Evolutionary conservation across 176 grass and related monocot genomes (phyloP), one percentile per base, ranked within the genome.

Genomic region (Cenchrus americanus): DNA sequence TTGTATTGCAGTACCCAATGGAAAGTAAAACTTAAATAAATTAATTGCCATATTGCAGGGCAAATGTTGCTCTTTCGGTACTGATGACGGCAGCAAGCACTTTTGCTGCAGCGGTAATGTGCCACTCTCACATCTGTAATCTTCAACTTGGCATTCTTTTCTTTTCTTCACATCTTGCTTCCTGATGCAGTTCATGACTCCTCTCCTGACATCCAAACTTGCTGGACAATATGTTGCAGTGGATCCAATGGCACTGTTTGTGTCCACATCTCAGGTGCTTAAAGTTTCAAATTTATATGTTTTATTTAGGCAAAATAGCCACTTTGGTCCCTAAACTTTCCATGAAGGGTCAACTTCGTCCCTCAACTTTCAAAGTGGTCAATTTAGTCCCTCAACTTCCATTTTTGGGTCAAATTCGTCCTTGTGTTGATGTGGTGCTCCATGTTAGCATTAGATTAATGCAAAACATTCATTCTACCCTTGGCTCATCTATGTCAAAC

Each of bases 71-170:
- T 63, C 95, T 97, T 60, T 97, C 95, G 0, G 95, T 97, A 52
- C 84, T 94, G 82, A 97, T 97, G 95, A 97, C 95, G 34, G 95
- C 95, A 67, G 65, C 77, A 72, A 97, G 95, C 86, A 97, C 95
- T 69, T 89, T 97, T 7, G 88, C 95, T 46, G 84, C 94, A 51
- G 90, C 90, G 76, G 95, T 94, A 94, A 91, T 81, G 59, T 74
- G 47, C 52, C 41, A 44, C 58, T 65, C 78, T 83, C 24, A 66
- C 40, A 75, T 77, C 21, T 66, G 37, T 32, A 65, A 60, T 85
- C 79, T 77, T 34, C 8, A 46, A 22, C 27, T 13, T 47, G 40
- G 23, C 21, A 65, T 19, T 51, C 14, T 62, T 26, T 51, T 41
- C 62, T 18, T 53, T 54, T 26, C 14, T 57, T 30, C 37, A 82